These are phyloP conservation scores for Cylindrotheca fusiformis DNA, from an alignment of 108 stramenopile genomes.

Conservation along the genomic window DNA sequence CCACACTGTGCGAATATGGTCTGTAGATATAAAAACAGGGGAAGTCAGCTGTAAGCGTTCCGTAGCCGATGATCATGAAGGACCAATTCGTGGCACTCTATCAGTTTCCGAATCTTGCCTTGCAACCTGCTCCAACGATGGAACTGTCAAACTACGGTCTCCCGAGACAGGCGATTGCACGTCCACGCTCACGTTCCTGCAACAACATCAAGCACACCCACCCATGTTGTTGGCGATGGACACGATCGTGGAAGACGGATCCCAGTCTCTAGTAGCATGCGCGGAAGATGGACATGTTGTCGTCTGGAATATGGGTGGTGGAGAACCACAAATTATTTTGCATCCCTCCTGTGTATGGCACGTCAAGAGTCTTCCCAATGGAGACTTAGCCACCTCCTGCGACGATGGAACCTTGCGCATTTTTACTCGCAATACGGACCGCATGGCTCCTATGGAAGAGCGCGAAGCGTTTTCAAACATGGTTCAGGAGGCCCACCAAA, in stretches of 20 bases:
- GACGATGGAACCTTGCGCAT: constrained; percentile 81
- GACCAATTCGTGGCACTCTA: constrained; percentile 76
- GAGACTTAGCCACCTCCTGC: constrained; percentile 89
- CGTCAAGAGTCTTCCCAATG: constrained; percentile 42
- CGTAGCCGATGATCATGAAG: constrained; percentile 76
- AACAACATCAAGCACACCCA: constrained; percentile 25
- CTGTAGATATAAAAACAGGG: constrained; percentile 35
- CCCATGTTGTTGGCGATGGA: constrained; percentile 71
- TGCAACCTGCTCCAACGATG: constrained; percentile 90
- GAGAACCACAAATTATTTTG: constrained; percentile 52
- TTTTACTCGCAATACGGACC: constrained; percentile 64
- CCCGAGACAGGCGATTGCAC: constrained; percentile 68
- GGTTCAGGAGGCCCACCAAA: constrained; percentile 49
- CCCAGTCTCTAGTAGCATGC: constrained; percentile 37
- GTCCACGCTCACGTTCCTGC: constrained; percentile 59
- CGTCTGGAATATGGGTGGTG: constrained; percentile 44
- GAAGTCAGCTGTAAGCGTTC: constrained; percentile 27
- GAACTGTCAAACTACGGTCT: constrained; percentile 86
- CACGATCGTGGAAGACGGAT: constrained; percentile 20
- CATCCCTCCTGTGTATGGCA: constrained; percentile 84
- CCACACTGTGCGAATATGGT: constrained; percentile 75
- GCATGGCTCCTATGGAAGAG: constrained; percentile 62
- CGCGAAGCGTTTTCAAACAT: constrained; percentile 50
- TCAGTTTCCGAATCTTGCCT: constrained; percentile 45
- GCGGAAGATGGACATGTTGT: constrained; percentile 84